Percentiles rank a stretch among this genome's conserved stretches.
Evolutionary conservation across 164 flowering plant species (phyloP).

Genomic region (Protea cynaroides): DNA sequence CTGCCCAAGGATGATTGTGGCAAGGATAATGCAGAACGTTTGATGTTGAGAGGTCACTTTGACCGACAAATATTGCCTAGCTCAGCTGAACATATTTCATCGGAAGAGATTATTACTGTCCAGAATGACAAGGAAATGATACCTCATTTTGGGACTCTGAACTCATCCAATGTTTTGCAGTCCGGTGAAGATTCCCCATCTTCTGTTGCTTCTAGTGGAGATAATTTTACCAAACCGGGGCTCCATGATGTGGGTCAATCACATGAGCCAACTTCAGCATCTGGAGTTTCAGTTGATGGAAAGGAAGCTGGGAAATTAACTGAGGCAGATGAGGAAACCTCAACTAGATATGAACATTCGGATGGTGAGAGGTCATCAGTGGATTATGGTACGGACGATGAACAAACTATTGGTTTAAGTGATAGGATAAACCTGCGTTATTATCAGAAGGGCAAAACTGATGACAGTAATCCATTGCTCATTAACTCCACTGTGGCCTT

Average conservation of each 20-base stretch:
- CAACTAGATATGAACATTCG: constrained; percentile 39
- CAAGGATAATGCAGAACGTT: constrained; percentile 2
- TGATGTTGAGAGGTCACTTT: constrained; percentile 1
- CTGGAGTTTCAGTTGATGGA: constrained; percentile 16
- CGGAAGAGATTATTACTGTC: neutral
- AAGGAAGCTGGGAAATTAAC: constrained; percentile 13
- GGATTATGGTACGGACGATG: constrained; percentile 50
- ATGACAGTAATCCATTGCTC: constrained; percentile 44
- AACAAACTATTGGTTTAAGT: constrained; percentile 16
- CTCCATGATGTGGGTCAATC: neutral
- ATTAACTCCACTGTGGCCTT: constrained; percentile 63
- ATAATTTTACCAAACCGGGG: neutral
- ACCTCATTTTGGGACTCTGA: neutral
- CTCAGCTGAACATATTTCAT: constrained; percentile 2
- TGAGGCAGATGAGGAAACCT: constrained; percentile 32
- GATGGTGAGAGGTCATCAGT: constrained; percentile 69
- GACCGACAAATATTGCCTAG: constrained; percentile 1
- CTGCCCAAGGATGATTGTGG: constrained; percentile 2
- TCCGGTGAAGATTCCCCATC: constrained; percentile 8
- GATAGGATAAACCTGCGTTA: constrained; percentile 13
- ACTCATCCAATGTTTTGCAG: neutral
- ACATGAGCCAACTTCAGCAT: constrained; percentile 7
- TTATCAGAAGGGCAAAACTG: constrained; percentile 12
- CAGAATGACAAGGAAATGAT: constrained; percentile 2
- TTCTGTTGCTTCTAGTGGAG: neutral